Conservation (phyloP, 148 eudicot genomes). For the Persicaria tinctoria region DNA sequence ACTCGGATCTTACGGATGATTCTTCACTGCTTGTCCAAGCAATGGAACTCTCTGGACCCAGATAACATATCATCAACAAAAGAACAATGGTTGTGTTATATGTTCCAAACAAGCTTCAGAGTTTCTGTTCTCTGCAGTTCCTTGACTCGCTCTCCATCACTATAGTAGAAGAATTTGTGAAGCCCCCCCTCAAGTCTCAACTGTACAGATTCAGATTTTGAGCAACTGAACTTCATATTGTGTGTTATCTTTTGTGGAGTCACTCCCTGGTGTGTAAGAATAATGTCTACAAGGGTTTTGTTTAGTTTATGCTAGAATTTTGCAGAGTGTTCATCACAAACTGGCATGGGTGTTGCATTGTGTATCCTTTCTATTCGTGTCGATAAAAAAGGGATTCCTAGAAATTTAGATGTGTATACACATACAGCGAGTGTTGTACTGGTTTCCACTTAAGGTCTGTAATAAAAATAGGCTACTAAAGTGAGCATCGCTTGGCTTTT, state of each 20-base stretch:
- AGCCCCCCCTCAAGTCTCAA: neutral
- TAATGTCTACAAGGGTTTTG: neutral
- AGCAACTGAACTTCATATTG: neutral
- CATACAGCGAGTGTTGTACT: too few species aligned
- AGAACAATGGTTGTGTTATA: too few species aligned
- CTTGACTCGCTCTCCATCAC: neutral
- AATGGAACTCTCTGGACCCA: constrained; percentile 96
- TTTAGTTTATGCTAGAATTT: neutral
- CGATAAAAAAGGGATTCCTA: too few species aligned
- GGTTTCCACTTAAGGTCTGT: too few species aligned
- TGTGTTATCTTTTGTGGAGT: neutral
- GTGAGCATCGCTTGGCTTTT: too few species aligned
- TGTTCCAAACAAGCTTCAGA: neutral
- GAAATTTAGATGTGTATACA: too few species aligned
- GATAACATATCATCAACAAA: constrained; percentile 26
- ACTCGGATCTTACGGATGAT: constrained; percentile 91
- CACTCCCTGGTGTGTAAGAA: constrained; percentile 4
- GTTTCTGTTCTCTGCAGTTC: neutral
- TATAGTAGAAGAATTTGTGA: neutral
- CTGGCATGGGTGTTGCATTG: too few species aligned
- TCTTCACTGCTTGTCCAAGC: constrained; percentile 87
- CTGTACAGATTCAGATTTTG: constrained; percentile 11
- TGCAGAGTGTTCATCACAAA: too few species aligned
- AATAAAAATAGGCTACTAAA: too few species aligned
- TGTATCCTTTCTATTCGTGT: too few species aligned